Evolutionary conservation across 129 eudicot genomes (phyloP).

Genomic region (Tanacetum coccineum): DNA sequence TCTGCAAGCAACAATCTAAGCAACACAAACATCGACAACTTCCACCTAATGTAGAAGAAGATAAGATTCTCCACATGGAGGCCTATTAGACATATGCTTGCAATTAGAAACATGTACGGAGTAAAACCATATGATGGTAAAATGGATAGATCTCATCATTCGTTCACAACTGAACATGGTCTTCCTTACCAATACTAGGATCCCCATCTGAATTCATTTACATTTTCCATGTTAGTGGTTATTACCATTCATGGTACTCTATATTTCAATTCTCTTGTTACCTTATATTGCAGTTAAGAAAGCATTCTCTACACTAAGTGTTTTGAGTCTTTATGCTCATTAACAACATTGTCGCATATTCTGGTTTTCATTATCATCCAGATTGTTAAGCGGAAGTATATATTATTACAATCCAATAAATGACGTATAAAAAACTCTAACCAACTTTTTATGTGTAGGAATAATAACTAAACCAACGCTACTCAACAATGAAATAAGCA

Average conservation of each 20-base stretch:
- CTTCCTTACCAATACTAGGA: not conserved
- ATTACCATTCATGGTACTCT: not conserved
- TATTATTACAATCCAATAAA: too few relatives aligned
- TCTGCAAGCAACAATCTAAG: too few relatives aligned
- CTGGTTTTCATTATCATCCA: not conserved
- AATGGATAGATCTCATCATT: not conserved
- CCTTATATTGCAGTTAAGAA: too few relatives aligned
- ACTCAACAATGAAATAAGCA: too few relatives aligned
- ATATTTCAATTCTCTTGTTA: not conserved
- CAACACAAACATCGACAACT: too few relatives aligned
- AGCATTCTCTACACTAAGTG: not conserved
- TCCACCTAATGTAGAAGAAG: too few relatives aligned
- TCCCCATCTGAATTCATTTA: not conserved
- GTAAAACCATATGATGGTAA: conserved; percentile 1
- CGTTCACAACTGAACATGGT: not conserved
- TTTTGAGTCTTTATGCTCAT: not conserved
- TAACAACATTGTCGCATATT: not conserved
- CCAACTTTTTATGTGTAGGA: too few relatives aligned
- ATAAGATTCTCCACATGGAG: too few relatives aligned
- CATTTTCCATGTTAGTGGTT: not conserved
- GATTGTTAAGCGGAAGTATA: too few relatives aligned
- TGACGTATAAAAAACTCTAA: too few relatives aligned
- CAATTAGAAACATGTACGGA: not conserved
- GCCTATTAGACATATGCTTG: not conserved
- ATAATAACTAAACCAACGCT: too few relatives aligned